phyloP scores from a whole-genome alignment of 148 eudicot genomes.

The Spergularia marina region DNA sequence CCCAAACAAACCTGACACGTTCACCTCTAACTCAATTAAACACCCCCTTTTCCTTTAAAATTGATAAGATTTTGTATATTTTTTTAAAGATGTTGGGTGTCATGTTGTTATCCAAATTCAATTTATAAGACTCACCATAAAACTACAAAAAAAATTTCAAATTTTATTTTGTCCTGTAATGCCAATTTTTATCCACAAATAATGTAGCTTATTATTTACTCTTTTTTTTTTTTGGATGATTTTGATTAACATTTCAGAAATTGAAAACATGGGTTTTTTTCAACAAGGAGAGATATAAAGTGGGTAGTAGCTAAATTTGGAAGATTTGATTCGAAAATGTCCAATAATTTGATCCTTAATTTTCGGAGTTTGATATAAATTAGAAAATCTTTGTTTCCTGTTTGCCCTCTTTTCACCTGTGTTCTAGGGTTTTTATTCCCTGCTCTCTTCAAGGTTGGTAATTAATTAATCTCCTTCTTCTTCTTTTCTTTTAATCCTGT shows the following conservation, averaged over 20 bases:
- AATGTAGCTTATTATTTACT: neutral
- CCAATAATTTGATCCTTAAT: conserved; percentile 25
- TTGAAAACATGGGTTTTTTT: conserved; percentile 3
- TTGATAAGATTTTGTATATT: neutral
- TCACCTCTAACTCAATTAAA: neutral
- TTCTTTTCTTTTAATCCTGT: neutral
- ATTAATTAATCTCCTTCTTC: neutral
- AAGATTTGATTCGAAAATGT: neutral
- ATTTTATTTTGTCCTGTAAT: conserved; percentile 10
- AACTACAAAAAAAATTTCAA: neutral
- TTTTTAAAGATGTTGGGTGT: neutral
- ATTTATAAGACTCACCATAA: neutral
- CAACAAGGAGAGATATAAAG: neutral
- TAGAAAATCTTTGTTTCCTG: neutral
- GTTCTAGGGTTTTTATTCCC: conserved; percentile 30
- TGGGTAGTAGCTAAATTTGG: conserved; percentile 27
- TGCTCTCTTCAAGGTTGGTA: conserved; percentile 23
- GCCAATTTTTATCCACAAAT: conserved; percentile 24
- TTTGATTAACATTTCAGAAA: neutral
- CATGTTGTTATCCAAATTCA: conserved; percentile 13
- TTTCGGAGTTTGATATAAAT: neutral
- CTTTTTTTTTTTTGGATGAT: neutral
- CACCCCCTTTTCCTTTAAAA: neutral
- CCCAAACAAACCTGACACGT: conserved; percentile 13
- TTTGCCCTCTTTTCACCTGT: conserved; percentile 18